These are phyloP conservation scores for Blastocystis sp. DNA, from an alignment of 352 stramenopile species.

Conservation along the genomic window DNA sequence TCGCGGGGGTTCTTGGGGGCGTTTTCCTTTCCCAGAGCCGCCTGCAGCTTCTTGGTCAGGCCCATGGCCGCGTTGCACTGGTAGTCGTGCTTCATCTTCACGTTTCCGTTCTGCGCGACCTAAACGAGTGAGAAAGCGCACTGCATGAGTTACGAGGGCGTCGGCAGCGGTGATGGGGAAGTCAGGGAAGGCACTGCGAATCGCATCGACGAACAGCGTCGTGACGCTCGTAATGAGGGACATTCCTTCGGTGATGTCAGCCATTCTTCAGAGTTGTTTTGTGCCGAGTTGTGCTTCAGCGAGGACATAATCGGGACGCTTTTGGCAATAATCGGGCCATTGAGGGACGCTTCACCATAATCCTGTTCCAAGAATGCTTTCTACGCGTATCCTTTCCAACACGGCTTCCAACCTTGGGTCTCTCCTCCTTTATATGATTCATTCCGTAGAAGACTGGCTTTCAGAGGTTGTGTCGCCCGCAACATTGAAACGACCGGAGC, in stretches of 20 bases:
- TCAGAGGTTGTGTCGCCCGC: too few species aligned
- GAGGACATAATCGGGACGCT: too few species aligned
- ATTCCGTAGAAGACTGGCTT: too few species aligned
- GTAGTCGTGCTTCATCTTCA: conserved; percentile 81
- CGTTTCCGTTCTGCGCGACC: conserved; percentile 57
- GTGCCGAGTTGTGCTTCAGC: background rate
- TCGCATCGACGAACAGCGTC: conserved; percentile 34
- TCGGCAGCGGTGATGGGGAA: conserved; percentile 4
- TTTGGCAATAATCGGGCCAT: too few species aligned
- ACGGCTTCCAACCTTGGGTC: too few species aligned
- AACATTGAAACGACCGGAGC: too few species aligned
- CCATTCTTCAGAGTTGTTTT: conserved; percentile 21
- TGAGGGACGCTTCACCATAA: too few species aligned
- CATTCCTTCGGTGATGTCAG: conserved; percentile 52
- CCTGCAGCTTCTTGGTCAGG: conserved; percentile 92
- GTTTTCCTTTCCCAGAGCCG: conserved; percentile 74
- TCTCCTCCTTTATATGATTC: too few species aligned
- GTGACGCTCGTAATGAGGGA: conserved; percentile 62
- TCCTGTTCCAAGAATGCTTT: too few species aligned
- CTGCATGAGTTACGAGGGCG: background rate
- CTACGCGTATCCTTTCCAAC: too few species aligned
- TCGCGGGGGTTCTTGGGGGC: conserved; percentile 74
- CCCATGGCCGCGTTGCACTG: conserved; percentile 96
- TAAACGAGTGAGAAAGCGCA: background rate
- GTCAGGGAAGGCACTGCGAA: conserved; percentile 49